A percentile compares a stretch with the other conserved stretches of the same genome.
Conservation (phyloP, 2,329 filamentous ascomycete genomes). For the Diaporthe ampelina region DNA sequence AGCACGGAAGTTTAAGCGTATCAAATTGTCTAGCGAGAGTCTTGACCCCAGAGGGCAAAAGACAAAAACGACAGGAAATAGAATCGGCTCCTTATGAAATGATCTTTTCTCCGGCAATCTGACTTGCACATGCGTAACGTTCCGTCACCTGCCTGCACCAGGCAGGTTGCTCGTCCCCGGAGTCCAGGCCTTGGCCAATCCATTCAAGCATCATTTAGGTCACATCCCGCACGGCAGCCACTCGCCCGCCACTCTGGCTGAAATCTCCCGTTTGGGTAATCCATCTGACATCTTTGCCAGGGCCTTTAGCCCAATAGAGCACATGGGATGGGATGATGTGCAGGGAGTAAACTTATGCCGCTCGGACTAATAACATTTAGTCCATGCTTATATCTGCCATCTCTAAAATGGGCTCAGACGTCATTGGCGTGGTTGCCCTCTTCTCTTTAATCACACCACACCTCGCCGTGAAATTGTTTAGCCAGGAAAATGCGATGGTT, state of each 20-base stretch:
- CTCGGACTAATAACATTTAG: neutral
- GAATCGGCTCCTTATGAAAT: neutral
- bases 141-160: neutral
- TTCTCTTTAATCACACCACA: neutral
- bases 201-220: neutral
- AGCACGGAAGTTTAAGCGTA: neutral
- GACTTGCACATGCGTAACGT: neutral
- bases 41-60: neutral
- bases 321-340: neutral
- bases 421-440: neutral
- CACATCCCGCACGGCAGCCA: neutral
- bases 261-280: neutral
- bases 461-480: neutral
- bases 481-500: neutral
- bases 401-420: neutral
- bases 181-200: neutral
- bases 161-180: neutral
- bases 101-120: neutral
- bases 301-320: neutral
- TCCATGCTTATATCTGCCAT: neutral
- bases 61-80: neutral
- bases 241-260: neutral
- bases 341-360: neutral
- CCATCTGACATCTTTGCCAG: slow-evolving; percentile 13
- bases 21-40: neutral